Evolutionary conservation across 306 rosid species (phyloP).

Genomic region (Canavalia ensiformis): DNA sequence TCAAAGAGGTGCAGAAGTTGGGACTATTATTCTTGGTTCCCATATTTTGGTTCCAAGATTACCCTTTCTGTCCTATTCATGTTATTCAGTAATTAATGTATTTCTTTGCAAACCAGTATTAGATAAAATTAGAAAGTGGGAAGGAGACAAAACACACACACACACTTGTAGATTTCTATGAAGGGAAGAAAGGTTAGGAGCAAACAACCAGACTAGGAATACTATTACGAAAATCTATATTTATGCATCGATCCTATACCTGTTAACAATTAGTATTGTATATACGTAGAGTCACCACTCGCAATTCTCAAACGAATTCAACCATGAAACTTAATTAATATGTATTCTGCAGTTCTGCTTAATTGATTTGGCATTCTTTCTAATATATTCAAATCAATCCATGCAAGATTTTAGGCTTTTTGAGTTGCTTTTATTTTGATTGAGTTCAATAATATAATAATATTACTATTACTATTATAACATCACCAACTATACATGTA

Average conservation of each 20-base stretch:
- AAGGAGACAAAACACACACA: neutral
- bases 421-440: too few species aligned
- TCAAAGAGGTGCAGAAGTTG: neutral
- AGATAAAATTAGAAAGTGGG: neutral
- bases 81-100: neutral
- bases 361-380: neutral
- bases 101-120: neutral
- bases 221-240: neutral
- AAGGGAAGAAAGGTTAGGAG: neutral
- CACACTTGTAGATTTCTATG: neutral
- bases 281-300: neutral
- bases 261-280: neutral
- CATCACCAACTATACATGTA: neutral
- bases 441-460: too few species aligned
- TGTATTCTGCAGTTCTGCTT: neutral
- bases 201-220: constrained; percentile 21
- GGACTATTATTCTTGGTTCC: neutral
- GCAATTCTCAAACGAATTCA: neutral
- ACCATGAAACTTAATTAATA: neutral
- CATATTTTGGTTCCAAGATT: constrained; percentile 23
- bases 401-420: neutral
- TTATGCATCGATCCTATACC: neutral
- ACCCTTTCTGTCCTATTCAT: constrained; percentile 3
- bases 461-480: too few species aligned
- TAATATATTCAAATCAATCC: neutral